These are phyloP conservation scores for Alternaria triticina DNA, from an alignment of 2,329 filamentous ascomycete genomes.

Conservation along the genomic window DNA sequence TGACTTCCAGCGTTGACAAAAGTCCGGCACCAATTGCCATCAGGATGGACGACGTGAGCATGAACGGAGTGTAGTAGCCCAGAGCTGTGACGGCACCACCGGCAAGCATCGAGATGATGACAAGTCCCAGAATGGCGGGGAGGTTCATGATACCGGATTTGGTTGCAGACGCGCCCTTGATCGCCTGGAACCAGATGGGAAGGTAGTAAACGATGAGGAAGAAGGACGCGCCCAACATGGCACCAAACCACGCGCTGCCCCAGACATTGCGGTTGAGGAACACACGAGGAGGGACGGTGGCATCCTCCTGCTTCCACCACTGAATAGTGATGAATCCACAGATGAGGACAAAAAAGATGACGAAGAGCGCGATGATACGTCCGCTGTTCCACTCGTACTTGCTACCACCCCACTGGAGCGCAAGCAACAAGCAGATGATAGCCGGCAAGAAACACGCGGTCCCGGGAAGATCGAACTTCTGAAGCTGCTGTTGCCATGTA, in stretches of 20 bases:
- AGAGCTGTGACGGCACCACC: slow-evolving; percentile 50
- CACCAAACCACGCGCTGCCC: slow-evolving; percentile 50
- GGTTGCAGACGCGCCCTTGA: slow-evolving; percentile 54
- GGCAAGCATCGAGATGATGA: slow-evolving; percentile 51
- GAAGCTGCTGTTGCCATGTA: slow-evolving; percentile 48
- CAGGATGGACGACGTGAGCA: slow-evolving; percentile 51
- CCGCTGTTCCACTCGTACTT: slow-evolving; percentile 55
- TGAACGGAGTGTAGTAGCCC: slow-evolving; percentile 60
- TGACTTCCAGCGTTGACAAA: slow-evolving; percentile 51
- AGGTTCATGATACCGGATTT: slow-evolving; percentile 58
- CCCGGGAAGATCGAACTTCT: slow-evolving; percentile 57
- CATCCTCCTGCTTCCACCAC: slow-evolving; percentile 52
- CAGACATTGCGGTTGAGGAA: slow-evolving; percentile 55
- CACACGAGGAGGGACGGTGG: slow-evolving; percentile 56
- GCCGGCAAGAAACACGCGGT: slow-evolving; percentile 53
- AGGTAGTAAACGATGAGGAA: slow-evolving; percentile 56
- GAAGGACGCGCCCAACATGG: slow-evolving; percentile 52
- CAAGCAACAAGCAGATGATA: slow-evolving; percentile 57
- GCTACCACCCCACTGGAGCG: slow-evolving; percentile 59
- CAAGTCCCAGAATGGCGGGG: slow-evolving; percentile 54
- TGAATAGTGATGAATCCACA: slow-evolving; percentile 52
- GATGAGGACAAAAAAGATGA: slow-evolving; percentile 53
- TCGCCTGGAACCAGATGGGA: slow-evolving; percentile 58
- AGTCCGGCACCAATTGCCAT: slow-evolving; percentile 57
- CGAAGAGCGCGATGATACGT: slow-evolving; percentile 55